These are phyloP conservation scores for Prunus padus DNA, from an alignment of 306 rosid species.

Conservation along the genomic window DNA sequence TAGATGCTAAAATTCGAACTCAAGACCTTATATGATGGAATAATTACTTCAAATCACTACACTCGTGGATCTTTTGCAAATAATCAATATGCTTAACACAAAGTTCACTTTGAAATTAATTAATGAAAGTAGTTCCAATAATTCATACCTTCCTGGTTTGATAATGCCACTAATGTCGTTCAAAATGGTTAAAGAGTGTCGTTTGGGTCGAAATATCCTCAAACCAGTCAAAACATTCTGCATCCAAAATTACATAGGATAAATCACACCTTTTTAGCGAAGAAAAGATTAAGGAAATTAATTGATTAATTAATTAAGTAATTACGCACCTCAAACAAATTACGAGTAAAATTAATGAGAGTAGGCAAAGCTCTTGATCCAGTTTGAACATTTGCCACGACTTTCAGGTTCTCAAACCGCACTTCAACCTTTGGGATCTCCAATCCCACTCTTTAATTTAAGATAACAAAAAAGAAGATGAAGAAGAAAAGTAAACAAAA, in stretches of 20 bases:
- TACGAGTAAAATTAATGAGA: slow-evolving; percentile 40
- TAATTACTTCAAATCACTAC: no score
- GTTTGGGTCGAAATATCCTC: slow-evolving; percentile 43
- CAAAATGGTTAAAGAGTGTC: slow-evolving; percentile 60
- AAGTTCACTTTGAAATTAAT: neutral
- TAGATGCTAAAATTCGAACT: no score
- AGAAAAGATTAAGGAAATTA: neutral
- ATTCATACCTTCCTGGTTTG: slow-evolving; percentile 68
- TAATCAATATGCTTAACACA: neutral
- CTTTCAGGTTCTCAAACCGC: slow-evolving; percentile 50
- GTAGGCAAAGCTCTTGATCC: slow-evolving; percentile 83
- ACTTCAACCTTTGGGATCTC: slow-evolving; percentile 66
- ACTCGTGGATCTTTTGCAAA: no score
- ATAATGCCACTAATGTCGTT: slow-evolving; percentile 56
- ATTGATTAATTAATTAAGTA: neutral
- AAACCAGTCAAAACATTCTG: slow-evolving; percentile 50
- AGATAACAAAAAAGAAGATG: neutral
- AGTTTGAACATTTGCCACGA: slow-evolving; percentile 56
- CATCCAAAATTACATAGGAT: slow-evolving; percentile 6
- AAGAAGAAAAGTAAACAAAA: neutral
- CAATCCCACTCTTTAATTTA: slow-evolving; percentile 53
- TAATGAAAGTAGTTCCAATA: neutral
- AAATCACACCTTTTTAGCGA: no score
- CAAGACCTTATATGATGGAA: no score
- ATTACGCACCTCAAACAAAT: slow-evolving; percentile 51